These are phyloP conservation scores for Thozetella sp. DNA, from an alignment of 495 filamentous ascomycete genomes.

Conservation along the genomic window DNA sequence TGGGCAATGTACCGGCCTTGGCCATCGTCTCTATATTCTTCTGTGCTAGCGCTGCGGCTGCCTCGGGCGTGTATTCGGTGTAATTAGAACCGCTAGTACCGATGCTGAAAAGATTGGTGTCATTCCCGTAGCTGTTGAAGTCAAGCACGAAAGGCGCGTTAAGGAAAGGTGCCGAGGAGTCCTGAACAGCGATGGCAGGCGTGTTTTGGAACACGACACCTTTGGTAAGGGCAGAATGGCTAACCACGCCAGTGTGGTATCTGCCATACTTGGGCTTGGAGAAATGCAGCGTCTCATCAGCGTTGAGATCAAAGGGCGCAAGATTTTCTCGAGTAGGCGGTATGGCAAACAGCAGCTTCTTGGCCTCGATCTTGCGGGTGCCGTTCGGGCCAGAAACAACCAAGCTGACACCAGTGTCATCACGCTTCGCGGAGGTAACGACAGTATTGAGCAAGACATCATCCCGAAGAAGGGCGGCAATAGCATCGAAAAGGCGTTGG, in stretches of 20 bases:
- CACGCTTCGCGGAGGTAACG: conserved; percentile 20
- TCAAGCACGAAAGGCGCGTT: conserved; percentile 7
- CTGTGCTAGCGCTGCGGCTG: conserved; percentile 5
- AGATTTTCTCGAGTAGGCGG: conserved; percentile 30
- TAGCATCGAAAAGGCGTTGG: conserved; percentile 32
- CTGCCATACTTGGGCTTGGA: conserved; percentile 27
- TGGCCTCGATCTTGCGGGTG: conserved; percentile 26
- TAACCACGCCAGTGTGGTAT: conserved; percentile 30
- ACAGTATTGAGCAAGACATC: conserved; percentile 33
- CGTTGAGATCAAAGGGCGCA: conserved; percentile 30
- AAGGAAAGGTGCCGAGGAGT: conserved; percentile 6
- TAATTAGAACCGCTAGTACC: conserved; percentile 8
- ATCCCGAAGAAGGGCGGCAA: conserved; percentile 20
- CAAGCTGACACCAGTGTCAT: conserved; percentile 19
- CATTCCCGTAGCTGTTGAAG: neutral
- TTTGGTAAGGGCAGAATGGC: conserved; percentile 11
- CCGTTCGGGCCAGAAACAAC: conserved; percentile 21
- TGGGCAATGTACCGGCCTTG: conserved; percentile 5
- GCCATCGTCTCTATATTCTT: conserved; percentile 9
- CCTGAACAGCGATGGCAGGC: conserved; percentile 4
- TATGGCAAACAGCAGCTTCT: conserved; percentile 35
- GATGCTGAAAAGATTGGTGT: conserved; percentile 4
- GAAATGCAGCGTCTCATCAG: conserved; percentile 23
- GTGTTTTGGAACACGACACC: conserved; percentile 9
- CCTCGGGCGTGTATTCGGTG: neutral